A percentile compares a stretch with the other conserved stretches of the same genome.
These are phyloP conservation scores for Lippia alba DNA, from an alignment of 305 asterid genomes.

Conservation along the genomic window DNA sequence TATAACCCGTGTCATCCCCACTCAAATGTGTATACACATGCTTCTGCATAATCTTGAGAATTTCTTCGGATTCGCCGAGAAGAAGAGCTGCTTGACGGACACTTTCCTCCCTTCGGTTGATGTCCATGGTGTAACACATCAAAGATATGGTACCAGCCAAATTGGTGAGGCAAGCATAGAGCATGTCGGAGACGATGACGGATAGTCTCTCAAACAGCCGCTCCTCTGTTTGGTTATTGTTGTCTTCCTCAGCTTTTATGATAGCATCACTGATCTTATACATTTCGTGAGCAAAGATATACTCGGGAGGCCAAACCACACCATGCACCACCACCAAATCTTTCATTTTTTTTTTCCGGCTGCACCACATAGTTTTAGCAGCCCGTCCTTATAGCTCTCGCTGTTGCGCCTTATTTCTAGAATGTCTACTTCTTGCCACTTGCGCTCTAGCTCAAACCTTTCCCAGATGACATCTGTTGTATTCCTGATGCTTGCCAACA, in stretches of 20 bases:
- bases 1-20: no score
- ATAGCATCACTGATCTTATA: background rate
- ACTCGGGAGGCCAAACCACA: background rate
- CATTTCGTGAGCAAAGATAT: background rate
- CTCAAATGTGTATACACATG: no score
- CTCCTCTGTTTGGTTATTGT: conserved; percentile 15
- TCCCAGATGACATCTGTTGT: background rate
- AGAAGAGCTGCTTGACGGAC: conserved; percentile 33
- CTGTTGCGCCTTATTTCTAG: background rate
- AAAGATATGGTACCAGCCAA: conserved; percentile 20
- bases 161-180: conserved; percentile 35
- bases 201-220: conserved; percentile 27
- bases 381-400: background rate
- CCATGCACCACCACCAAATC: background rate
- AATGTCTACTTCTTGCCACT: background rate
- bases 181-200: conserved; percentile 27
- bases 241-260: background rate
- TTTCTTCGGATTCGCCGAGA: conserved; percentile 32
- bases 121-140: conserved; percentile 21
- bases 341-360: background rate
- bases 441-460: background rate
- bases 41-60: conserved; percentile 27
- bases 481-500: background rate
- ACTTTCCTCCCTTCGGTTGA: conserved; percentile 31
- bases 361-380: background rate